A percentile compares a stretch with the other conserved stretches of the same genome.
These are phyloP conservation scores for Phytophthora pseudosyringae DNA, from an alignment of 352 stramenopile genomes.

Conservation along the genomic window DNA sequence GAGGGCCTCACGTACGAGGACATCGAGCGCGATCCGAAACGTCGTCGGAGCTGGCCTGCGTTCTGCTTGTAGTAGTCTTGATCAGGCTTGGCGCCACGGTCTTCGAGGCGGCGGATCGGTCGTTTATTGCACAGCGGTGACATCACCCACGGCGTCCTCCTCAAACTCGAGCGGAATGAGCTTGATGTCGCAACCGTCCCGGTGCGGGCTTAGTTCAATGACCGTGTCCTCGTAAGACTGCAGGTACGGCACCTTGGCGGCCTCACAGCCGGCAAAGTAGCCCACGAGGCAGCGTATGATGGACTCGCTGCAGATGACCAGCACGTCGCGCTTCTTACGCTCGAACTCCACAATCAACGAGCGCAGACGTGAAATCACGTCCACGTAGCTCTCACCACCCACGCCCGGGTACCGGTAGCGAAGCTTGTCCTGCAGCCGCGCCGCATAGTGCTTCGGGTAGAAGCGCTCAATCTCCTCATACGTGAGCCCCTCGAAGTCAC, in stretches of 20 bases:
- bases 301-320: slow-evolving; percentile 88
- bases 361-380: slow-evolving; percentile 92
- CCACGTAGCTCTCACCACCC: slow-evolving; percentile 93
- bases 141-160: slow-evolving; percentile 32
- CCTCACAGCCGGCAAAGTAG: slow-evolving; percentile 81
- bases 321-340: slow-evolving; percentile 87
- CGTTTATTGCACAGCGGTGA: slow-evolving; percentile 25
- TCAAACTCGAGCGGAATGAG: slow-evolving; percentile 76
- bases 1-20: slow-evolving; percentile 89
- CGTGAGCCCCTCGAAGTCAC: slow-evolving; percentile 91
- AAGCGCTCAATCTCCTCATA: slow-evolving; percentile 83
- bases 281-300: slow-evolving; percentile 80
- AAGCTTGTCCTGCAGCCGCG: slow-evolving; percentile 91
- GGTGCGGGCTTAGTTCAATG: slow-evolving; percentile 83
- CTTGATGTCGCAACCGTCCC: slow-evolving; percentile 87
- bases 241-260: slow-evolving; percentile 74
- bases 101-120: background rate
- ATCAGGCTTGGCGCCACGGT: background rate
- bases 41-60: background rate
- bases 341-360: slow-evolving; percentile 94
- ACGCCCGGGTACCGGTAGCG: slow-evolving; percentile 91
- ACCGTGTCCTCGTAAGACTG: slow-evolving; percentile 75
- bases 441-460: slow-evolving; percentile 89
- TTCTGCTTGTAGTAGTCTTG: slow-evolving; percentile 2
- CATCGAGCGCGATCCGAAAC: slow-evolving; percentile 50